phyloP scores from a whole-genome alignment of 1,284 basidiomycete species.

The Tausonia pullulans region DNA sequence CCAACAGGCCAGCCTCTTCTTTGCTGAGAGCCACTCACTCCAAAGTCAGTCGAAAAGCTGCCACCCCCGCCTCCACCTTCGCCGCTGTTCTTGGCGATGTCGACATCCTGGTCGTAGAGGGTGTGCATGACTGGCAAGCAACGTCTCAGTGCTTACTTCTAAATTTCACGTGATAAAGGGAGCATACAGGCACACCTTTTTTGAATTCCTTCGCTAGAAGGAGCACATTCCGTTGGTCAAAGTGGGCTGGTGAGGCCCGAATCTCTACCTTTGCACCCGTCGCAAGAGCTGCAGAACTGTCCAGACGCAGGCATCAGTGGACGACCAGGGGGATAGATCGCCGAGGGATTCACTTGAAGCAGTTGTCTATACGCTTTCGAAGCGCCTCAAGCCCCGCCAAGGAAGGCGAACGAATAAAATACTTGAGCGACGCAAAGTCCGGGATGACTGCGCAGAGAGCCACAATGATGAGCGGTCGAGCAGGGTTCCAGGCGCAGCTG shows the following conservation, averaged over 20 bases:
- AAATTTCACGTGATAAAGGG: too few relatives aligned
- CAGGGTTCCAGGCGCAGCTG: conserved; percentile 44
- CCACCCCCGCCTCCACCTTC: not conserved
- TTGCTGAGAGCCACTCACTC: not conserved
- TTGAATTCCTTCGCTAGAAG: conserved; percentile 1
- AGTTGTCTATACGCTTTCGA: conserved; percentile 21
- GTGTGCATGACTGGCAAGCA: not conserved
- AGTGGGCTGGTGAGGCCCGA: conserved; percentile 23
- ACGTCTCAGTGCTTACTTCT: too few relatives aligned
- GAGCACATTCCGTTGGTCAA: conserved; percentile 26
- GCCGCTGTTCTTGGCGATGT: not conserved
- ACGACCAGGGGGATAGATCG: not conserved
- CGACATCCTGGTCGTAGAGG: not conserved
- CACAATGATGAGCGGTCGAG: not conserved
- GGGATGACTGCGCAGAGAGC: conserved; percentile 48
- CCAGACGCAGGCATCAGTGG: too few relatives aligned
- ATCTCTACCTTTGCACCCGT: conserved; percentile 27
- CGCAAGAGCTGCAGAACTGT: conserved; percentile 24
- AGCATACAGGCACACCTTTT: too few relatives aligned
- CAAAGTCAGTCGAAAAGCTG: not conserved
- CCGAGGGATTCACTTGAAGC: conserved; percentile 20
- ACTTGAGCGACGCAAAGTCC: conserved; percentile 57
- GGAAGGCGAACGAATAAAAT: conserved; percentile 54
- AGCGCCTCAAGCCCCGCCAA: conserved; percentile 23
- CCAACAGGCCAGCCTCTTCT: not conserved